These are phyloP conservation scores for Suillus tomentosus DNA, from an alignment of 768 basidiomycete species.

Conservation along the genomic window DNA sequence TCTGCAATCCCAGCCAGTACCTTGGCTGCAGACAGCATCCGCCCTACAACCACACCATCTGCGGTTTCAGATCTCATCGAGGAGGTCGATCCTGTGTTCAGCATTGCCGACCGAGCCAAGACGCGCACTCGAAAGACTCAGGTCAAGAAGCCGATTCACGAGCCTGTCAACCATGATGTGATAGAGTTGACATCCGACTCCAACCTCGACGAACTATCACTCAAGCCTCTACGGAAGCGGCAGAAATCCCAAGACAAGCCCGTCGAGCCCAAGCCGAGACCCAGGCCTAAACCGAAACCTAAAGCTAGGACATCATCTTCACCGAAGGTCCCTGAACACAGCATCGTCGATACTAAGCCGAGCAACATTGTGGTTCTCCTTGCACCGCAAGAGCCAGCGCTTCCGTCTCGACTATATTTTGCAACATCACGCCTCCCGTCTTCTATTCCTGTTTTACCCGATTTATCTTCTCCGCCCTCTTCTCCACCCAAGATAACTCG, in stretches of 20 bases:
- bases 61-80: slow-evolving; percentile 4
- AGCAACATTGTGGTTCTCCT: no score
- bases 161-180: slow-evolving; percentile 8
- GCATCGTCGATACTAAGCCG: background rate
- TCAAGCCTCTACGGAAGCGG: no score
- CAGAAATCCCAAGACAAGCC: slow-evolving; percentile 25
- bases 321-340: background rate
- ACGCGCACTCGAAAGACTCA: slow-evolving; percentile 46
- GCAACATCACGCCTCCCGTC: no score
- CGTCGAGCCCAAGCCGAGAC: slow-evolving; percentile 26
- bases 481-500: no score
- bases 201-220: no score
- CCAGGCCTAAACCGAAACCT: slow-evolving; percentile 28
- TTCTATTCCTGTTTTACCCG: no score
- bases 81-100: slow-evolving; percentile 30
- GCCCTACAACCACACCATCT: no score
- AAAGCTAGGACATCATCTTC: slow-evolving; percentile 19
- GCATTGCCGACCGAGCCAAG: slow-evolving; percentile 63
- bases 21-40: background rate
- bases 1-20: slow-evolving; percentile 15
- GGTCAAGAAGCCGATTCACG: slow-evolving; percentile 17
- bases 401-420: no score
- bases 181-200: no score
- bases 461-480: no score
- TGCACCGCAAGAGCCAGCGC: no score